Base-by-base conservation (phyloP, 768 basidiomycete genomes). In the Mycena olivaceomarginata region DNA sequence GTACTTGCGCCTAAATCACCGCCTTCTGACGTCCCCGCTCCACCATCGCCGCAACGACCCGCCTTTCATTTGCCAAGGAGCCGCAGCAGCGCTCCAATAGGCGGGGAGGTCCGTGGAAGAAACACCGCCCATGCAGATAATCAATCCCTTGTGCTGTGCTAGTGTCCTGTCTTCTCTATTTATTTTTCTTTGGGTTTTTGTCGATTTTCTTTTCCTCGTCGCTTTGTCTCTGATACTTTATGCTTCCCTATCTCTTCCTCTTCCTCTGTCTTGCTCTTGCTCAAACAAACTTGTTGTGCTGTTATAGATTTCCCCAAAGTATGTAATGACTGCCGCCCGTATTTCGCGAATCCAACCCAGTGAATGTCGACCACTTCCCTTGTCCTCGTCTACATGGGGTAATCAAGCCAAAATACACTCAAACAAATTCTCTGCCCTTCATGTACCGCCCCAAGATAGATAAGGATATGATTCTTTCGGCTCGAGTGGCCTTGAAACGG, bases 401-500 rank as follows among this genome's bases (percentile, higher is more conserved):
- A 45, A 45, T 45, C 43, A 45, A 45, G 43, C 31, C 31, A 31
- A 31, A 31, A 31, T 31, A 31, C 31, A 31, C 43, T 11, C 43
- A 45, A 45, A 45, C 43, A 45, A 45, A 45, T 65, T 65, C n/a
- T n/a, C n/a, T n/a, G n/a, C n/a, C n/a, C 64, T 65, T 65, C 64
- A 65, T 65, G 43, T 46, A 46, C 64, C 64, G 45, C 41, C 13
- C n/a, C 64, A 65, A 43, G 64, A 45, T 65, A 65, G 64, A 65
- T 39, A 59, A 59, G 57, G 62, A 41, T 25, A 31, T 31, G 31
- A 65, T 65, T 65, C 64, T 31, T 31, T 31, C 31, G 31, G 31
- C 31, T 31, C 31, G 31, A 31, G 31, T 31, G 1, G 31, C 31
- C 31, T 31, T 31, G 31, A 31, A 31, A 31, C 31, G n/a, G 31